A percentile compares a stretch with the other conserved stretches of the same genome.
These are phyloP conservation scores for Entophlyctis helioformis DNA, from an alignment of 192 early-diverging fungal species.

Conservation along the genomic window DNA sequence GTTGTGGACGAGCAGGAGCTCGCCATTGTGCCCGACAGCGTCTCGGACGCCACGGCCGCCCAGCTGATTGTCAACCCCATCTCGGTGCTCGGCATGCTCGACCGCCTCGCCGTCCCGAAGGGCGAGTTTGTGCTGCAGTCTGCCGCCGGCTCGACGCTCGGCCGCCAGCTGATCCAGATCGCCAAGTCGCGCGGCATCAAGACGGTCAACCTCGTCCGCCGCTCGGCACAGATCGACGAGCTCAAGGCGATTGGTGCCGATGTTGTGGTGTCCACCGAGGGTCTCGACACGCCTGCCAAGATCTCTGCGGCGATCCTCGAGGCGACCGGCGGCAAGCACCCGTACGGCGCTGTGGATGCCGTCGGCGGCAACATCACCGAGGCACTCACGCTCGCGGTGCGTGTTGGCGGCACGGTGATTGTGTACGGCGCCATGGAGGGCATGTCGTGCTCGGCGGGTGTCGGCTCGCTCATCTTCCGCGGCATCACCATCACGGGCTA, in stretches of 20 bases:
- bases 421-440: not conserved
- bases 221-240: not conserved
- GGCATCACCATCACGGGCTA: not conserved
- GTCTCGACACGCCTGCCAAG: not conserved
- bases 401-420: not conserved
- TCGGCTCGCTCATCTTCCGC: not conserved
- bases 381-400: not conserved
- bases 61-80: not conserved
- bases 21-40: not conserved
- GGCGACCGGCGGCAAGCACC: not conserved
- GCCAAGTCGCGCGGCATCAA: conserved; percentile 1
- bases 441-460: not conserved
- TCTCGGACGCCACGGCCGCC: not conserved
- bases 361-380: not conserved
- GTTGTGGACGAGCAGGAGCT: not conserved
- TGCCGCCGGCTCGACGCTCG: conserved; percentile 1
- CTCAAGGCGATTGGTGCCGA: conserved; percentile 1
- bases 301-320: not conserved
- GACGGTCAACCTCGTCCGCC: conserved; percentile 3
- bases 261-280: not conserved
- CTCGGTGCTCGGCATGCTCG: not conserved
- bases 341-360: conserved; percentile 1
- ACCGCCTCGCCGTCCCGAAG: not conserved
- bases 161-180: conserved; percentile 1
- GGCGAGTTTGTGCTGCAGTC: not conserved